Evolutionary conservation across 129 eudicot genomes (phyloP).

Genomic region (Pittosporum tobira): DNA sequence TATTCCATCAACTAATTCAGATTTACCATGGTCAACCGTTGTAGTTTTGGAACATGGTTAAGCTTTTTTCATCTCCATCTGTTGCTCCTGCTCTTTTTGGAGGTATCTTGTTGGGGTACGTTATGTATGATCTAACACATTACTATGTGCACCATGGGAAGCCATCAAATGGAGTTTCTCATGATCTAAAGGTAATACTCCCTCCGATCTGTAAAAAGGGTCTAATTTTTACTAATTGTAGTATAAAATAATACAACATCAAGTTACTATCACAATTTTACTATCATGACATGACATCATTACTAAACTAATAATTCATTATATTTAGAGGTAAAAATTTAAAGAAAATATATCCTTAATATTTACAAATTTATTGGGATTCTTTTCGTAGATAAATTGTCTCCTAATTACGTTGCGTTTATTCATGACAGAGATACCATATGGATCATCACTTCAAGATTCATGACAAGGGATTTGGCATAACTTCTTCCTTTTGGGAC

Average conservation of each 20-base stretch:
- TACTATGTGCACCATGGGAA: constrained; percentile 53
- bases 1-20: background rate
- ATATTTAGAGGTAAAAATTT: no score
- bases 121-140: constrained; percentile 47
- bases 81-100: constrained; percentile 36
- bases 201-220: background rate
- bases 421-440: constrained; percentile 27
- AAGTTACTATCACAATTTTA: no score
- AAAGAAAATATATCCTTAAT: no score
- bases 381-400: no score
- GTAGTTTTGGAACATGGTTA: constrained; percentile 35
- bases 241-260: no score
- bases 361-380: no score
- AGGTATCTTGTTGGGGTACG: constrained; percentile 47
- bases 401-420: background rate
- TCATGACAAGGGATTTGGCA: constrained; percentile 46
- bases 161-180: constrained; percentile 27
- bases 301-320: no score
- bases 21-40: background rate
- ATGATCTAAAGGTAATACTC: constrained; percentile 31
- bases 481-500: constrained; percentile 43
- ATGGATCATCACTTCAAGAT: constrained; percentile 42
- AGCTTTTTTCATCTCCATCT: constrained; percentile 11
- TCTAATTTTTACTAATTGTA: no score
- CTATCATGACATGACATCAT: no score